Percentiles rank a stretch among this genome's conserved stretches.
Conservation (phyloP, 768 basidiomycete genomes). For the Pleurotus giganteus region DNA sequence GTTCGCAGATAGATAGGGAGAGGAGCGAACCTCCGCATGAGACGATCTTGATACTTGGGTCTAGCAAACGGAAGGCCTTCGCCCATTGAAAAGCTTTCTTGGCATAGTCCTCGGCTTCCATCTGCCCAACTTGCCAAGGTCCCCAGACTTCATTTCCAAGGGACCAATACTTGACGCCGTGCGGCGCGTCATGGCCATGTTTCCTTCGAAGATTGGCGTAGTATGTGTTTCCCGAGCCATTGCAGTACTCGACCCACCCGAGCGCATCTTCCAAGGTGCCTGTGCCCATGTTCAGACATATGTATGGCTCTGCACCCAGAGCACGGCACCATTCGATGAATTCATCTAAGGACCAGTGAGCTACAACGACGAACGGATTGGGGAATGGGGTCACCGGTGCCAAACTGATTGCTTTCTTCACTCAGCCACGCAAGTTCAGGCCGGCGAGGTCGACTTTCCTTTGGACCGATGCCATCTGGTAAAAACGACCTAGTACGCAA, state of each 20-base stretch:
- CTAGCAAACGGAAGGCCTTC: slow-evolving; percentile 54
- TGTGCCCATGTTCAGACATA: slow-evolving; percentile 65
- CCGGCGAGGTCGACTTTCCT: slow-evolving; percentile 44
- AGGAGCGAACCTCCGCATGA: slow-evolving; percentile 46
- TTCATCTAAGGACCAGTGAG: slow-evolving; percentile 26
- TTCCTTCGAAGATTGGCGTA: slow-evolving; percentile 60
- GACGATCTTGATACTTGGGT: slow-evolving; percentile 52
- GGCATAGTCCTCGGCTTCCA: slow-evolving; percentile 52
- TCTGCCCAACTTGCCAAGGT: slow-evolving; percentile 58
- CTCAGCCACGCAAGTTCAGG: slow-evolving; percentile 62
- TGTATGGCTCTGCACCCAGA: slow-evolving; percentile 53
- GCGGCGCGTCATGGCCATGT: slow-evolving; percentile 55
- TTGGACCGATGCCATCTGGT: slow-evolving; percentile 53
- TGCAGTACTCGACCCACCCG: slow-evolving; percentile 64
- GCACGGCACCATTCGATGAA: slow-evolving; percentile 56
- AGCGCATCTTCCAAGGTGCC: slow-evolving; percentile 60
- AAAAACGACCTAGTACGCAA: neutral
- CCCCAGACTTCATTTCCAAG: slow-evolving; percentile 52
- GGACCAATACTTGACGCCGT: slow-evolving; percentile 37
- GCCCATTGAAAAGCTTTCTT: slow-evolving; percentile 60
- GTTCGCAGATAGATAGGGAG: slow-evolving; percentile 15
- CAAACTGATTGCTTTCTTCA: slow-evolving; percentile 61
- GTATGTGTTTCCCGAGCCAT: slow-evolving; percentile 41
- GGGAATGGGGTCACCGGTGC: slow-evolving; percentile 36
- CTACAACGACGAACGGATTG: neutral